Evolutionary conservation across 805 yeast species (phyloP).

Genomic region (Dipodascus geniculatus): DNA sequence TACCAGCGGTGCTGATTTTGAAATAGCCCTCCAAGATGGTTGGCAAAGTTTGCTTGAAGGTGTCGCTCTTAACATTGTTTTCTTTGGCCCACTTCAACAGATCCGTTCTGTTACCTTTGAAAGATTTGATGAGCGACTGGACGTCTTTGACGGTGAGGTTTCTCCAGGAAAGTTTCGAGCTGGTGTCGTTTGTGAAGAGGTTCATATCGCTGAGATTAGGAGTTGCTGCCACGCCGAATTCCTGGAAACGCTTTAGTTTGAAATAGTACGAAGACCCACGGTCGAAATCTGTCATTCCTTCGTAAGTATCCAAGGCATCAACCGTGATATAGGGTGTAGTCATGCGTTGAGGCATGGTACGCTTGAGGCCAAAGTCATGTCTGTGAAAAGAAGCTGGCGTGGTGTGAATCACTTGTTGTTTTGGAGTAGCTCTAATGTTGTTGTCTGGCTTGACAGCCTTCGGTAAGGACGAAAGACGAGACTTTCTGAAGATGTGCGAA

Average conservation of each 20-base stretch:
- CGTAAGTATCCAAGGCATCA: constrained; percentile 18
- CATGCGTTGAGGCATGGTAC: constrained; percentile 19
- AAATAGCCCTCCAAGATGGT: constrained; percentile 6
- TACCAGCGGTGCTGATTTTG: background rate
- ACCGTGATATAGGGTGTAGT: constrained; percentile 17
- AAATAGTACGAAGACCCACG: constrained; percentile 18
- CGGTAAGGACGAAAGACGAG: background rate
- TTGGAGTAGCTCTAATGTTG: constrained; percentile 11
- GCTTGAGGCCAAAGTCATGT: constrained; percentile 28
- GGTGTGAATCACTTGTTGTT: constrained; percentile 21
- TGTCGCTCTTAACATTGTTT: constrained; percentile 1
- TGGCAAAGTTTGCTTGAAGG: constrained; percentile 3
- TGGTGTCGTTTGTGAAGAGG: constrained; percentile 11
- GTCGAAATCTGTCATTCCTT: constrained; percentile 21
- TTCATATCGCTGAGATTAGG: constrained; percentile 7
- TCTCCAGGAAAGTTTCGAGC: constrained; percentile 7
- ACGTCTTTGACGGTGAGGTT: constrained; percentile 5
- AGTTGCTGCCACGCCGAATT: constrained; percentile 19
- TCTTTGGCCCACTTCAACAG: background rate
- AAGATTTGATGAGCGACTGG: background rate
- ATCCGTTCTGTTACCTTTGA: background rate
- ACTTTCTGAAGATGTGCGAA: background rate
- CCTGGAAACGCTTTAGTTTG: constrained; percentile 20
- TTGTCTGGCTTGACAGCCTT: background rate
- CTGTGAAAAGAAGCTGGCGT: constrained; percentile 24